Evolutionary conservation across 306 rosid species (phyloP), one percentile per base, ranked within the genome.

Genomic region (Parietaria judaica): DNA sequence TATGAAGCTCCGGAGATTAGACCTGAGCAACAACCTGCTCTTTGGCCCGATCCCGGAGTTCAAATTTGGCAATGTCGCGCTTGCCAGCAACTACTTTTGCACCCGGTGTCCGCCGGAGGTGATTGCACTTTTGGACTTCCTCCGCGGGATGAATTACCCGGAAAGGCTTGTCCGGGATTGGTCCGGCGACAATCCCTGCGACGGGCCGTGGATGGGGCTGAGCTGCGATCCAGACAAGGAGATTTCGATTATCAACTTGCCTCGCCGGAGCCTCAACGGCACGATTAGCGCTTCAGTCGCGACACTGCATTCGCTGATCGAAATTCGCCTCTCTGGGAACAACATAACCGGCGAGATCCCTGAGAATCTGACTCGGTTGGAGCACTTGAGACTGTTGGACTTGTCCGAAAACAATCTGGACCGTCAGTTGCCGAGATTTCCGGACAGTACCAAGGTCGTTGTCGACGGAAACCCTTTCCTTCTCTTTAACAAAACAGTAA

Each of bases 41-140:
- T 80, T 86, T 79, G 96, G 96, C 70, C 76, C 96, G 9, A 74
- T 86, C 54, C 96, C 96, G 3, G 49, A 81, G 75, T 89, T 89
- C 66, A 77, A 79, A 59, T 80, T 80, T 17, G 65, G 64, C 57
- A 78, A 80, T 63, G 65, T 74, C 76, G 46, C 91, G 50, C 81
- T 39, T 70, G 76, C 61, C 44, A 49, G 49, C 45, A 89, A 89
- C 78, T 71, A 68, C 16, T 83, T 89, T 67, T 89, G 96, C 72
- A 61, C 91, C 87, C 23, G 91, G 89, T 89, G 96, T 72, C 67
- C 85, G 12, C 78, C 84, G 39, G 70, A 74, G 58, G 95, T 86
- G 54, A 64, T 68, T 50, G 62, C 78, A 55, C 74, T 89, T 52
- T 46, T 89, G 49, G 85, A 89, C 68, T 81, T 89, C 73, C 81